Evolutionary conservation across 768 basidiomycete species (phyloP).

Genomic region (Termitomyces titanicus): DNA sequence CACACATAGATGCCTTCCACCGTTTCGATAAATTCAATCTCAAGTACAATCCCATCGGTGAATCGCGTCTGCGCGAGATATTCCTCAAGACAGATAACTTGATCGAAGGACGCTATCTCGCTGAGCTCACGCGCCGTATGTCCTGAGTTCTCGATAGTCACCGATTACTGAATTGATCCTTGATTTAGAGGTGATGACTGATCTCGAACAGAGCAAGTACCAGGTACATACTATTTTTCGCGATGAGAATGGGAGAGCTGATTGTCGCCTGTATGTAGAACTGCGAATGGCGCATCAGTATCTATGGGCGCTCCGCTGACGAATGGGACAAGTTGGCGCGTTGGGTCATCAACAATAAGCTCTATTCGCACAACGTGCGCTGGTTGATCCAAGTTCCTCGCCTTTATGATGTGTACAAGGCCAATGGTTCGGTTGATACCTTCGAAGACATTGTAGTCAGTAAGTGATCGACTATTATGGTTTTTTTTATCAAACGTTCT

Average conservation of each 20-base stretch:
- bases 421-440: slow-evolving; percentile 73
- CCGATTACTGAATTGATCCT: neutral
- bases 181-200: slow-evolving; percentile 88
- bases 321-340: slow-evolving; percentile 99
- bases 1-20: slow-evolving; percentile 97
- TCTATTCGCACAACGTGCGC: slow-evolving; percentile 94
- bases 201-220: slow-evolving; percentile 97
- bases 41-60: slow-evolving; percentile 96
- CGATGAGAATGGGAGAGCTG: neutral
- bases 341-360: slow-evolving; percentile 93
- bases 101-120: slow-evolving; percentile 88
- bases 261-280: slow-evolving; percentile 46
- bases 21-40: slow-evolving; percentile 98
- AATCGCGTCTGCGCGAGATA: slow-evolving; percentile 91
- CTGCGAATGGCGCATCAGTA: slow-evolving; percentile 95
- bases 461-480: slow-evolving; percentile 24
- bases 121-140: slow-evolving; percentile 87
- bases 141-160: neutral
- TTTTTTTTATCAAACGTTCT: neutral
- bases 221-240: slow-evolving; percentile 50
- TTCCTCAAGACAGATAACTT: slow-evolving; percentile 98
- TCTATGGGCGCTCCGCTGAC: slow-evolving; percentile 77
- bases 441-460: slow-evolving; percentile 92
- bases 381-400: slow-evolving; percentile 98
- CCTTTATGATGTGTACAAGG: slow-evolving; percentile 93